Evolutionary conservation across 2,329 filamentous ascomycete genomes (phyloP).

Genomic region (Rhinocladiella mackenziei): DNA sequence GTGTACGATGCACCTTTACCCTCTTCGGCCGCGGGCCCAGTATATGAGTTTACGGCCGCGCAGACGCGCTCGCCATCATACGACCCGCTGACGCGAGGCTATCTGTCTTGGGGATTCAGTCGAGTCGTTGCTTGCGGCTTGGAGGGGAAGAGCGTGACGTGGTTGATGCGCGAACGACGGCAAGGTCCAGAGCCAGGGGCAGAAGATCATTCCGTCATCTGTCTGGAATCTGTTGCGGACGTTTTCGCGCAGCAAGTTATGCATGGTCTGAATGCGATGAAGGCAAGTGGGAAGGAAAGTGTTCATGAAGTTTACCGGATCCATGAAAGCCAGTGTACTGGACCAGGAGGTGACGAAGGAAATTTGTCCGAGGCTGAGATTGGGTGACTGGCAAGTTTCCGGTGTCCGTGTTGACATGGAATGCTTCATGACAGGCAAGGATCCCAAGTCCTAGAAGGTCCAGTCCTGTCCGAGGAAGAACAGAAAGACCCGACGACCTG

Average conservation of each 20-base stretch:
- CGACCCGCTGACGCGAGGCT: conserved; percentile 15
- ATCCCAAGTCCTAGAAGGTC: too few relatives aligned
- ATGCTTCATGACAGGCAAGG: too few relatives aligned
- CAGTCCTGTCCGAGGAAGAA: too few relatives aligned
- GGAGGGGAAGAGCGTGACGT: conserved; percentile 74
- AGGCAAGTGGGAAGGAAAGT: conserved; percentile 9
- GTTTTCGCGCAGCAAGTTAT: conserved; percentile 34
- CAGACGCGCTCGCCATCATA: conserved; percentile 12
- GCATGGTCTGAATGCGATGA: conserved; percentile 35
- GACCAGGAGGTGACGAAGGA: not conserved
- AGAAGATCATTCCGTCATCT: not conserved
- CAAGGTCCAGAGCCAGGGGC: not conserved
- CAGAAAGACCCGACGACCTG: too few relatives aligned
- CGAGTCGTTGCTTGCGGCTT: conserved; percentile 90
- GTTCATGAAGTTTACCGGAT: conserved; percentile 40
- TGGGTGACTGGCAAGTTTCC: too few relatives aligned
- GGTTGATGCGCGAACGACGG: conserved; percentile 54
- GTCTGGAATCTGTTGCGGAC: conserved; percentile 36
- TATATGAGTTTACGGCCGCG: conserved; percentile 11
- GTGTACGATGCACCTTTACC: conserved; percentile 52
- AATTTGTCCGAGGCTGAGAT: too few relatives aligned
- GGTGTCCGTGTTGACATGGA: too few relatives aligned
- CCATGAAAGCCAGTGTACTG: conserved; percentile 34
- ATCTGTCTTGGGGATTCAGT: conserved; percentile 55
- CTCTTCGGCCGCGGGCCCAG: not conserved